Conservation (phyloP, 1,284 basidiomycete species). For the Pseudozyma pruni region DNA sequence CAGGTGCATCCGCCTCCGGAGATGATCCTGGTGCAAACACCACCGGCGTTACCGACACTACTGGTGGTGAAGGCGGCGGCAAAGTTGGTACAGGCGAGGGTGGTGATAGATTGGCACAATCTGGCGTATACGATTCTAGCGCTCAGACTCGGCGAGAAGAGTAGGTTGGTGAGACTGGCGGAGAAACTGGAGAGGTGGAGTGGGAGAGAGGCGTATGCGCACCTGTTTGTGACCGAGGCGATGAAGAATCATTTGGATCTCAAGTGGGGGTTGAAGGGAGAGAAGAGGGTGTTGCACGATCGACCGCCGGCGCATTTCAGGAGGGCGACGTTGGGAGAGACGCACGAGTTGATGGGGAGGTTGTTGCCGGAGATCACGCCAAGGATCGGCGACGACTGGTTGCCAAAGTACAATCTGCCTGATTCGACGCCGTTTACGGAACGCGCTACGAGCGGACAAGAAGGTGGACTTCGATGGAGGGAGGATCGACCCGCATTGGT, state of each 20-base stretch:
- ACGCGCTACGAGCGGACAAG: too few species aligned
- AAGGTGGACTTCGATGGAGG: slow-evolving; percentile 13
- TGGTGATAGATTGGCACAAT: slow-evolving; percentile 99
- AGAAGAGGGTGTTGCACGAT: slow-evolving; percentile 72
- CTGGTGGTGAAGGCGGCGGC: slow-evolving; percentile 82
- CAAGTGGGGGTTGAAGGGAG: slow-evolving; percentile 74
- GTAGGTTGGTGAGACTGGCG: slow-evolving; percentile 77
- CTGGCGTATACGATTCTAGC: slow-evolving; percentile 92
- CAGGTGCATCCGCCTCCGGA: slow-evolving; percentile 79
- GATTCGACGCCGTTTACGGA: slow-evolving; percentile 50
- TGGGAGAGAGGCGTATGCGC: slow-evolving; percentile 77
- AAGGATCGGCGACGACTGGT: slow-evolving; percentile 26
- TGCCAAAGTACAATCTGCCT: slow-evolving; percentile 15
- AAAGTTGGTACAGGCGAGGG: slow-evolving; percentile 76
- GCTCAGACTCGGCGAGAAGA: slow-evolving; percentile 77
- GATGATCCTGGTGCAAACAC: slow-evolving; percentile 91
- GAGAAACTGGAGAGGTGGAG: slow-evolving; percentile 54
- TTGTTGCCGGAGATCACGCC: slow-evolving; percentile 30
- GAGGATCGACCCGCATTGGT: slow-evolving; percentile 79
- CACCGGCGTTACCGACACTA: slow-evolving; percentile 94
- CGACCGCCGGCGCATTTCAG: slow-evolving; percentile 39
- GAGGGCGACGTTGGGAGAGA: slow-evolving; percentile 23
- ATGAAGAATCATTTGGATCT: slow-evolving; percentile 79
- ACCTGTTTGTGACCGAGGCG: slow-evolving; percentile 91
- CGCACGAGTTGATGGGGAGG: slow-evolving; percentile 33